Percentiles rank a stretch among this genome's conserved stretches.
Evolutionary conservation across 2,329 filamentous ascomycete genomes (phyloP).

Genomic region (Exophiala alcalophila): DNA sequence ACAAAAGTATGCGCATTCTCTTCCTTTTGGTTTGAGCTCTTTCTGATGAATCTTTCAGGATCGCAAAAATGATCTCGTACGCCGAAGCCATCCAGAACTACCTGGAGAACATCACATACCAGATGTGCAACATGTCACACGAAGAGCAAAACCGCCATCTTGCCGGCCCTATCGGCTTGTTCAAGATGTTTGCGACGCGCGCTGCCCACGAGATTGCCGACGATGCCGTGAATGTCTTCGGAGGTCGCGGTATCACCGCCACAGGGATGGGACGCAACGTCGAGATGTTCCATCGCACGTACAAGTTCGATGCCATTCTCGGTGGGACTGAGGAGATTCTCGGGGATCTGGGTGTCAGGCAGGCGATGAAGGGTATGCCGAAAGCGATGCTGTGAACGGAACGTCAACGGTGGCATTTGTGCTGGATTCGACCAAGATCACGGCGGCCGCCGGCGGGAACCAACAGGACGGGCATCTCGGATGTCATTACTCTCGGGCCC

Average conservation of each 20-base stretch:
- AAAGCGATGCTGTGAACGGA: conserved; percentile 71
- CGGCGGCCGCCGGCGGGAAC: no score
- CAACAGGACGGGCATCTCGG: no score
- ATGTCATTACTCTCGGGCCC: no score
- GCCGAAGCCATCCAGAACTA: conserved; percentile 70
- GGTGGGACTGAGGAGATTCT: conserved; percentile 72
- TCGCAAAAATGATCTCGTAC: conserved; percentile 66
- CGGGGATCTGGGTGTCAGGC: conserved; percentile 65
- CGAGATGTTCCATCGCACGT: conserved; percentile 64
- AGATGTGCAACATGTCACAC: conserved; percentile 55
- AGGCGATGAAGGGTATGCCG: conserved; percentile 79
- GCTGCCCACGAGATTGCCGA: conserved; percentile 70
- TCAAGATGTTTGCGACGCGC: conserved; percentile 69
- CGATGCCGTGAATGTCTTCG: conserved; percentile 67
- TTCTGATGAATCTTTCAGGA: conserved; percentile 17
- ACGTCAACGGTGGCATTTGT: no score
- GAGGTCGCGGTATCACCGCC: conserved; percentile 69
- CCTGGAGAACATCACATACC: conserved; percentile 43
- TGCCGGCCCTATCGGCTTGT: conserved; percentile 68
- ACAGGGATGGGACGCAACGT: conserved; percentile 69
- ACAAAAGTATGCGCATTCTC: conserved; percentile 48
- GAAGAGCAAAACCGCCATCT: conserved; percentile 51
- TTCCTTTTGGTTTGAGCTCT: background rate
- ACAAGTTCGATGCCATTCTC: conserved; percentile 59
- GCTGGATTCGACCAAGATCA: no score